phyloP scores from a whole-genome alignment of 371 early-diverging fungal genomes.

The Fennellomyces sp. region DNA sequence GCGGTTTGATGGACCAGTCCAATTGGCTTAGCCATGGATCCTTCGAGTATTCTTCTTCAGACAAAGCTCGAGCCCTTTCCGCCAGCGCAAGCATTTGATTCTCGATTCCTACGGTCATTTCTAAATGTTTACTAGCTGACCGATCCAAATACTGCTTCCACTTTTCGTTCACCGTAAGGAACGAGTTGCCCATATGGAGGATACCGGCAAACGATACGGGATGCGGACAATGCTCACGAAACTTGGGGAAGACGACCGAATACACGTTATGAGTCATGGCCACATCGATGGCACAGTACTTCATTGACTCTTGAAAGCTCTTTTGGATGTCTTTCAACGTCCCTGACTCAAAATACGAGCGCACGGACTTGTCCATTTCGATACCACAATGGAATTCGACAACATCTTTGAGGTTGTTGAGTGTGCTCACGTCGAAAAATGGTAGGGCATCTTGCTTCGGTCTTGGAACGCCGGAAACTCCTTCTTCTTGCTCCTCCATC shows the following conservation, averaged over 20 bases:
- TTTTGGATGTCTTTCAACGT: constrained; percentile 52
- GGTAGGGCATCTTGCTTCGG: constrained; percentile 12
- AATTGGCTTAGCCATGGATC: constrained; percentile 91
- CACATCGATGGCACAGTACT: constrained; percentile 94
- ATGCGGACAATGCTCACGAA: constrained; percentile 84
- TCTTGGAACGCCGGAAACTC: neutral
- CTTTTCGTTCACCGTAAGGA: constrained; percentile 77
- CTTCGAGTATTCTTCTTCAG: constrained; percentile 33
- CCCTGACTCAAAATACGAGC: constrained; percentile 73
- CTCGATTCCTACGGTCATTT: constrained; percentile 61
- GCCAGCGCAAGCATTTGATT: constrained; percentile 67
- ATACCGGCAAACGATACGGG: constrained; percentile 94
- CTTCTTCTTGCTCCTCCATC: constrained; percentile 24
- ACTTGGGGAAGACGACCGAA: constrained; percentile 70
- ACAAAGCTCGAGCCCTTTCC: constrained; percentile 60
- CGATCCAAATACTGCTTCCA: constrained; percentile 75
- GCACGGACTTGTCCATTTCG: constrained; percentile 73
- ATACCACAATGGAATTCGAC: constrained; percentile 78
- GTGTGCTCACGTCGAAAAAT: constrained; percentile 74
- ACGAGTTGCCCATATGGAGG: constrained; percentile 85
- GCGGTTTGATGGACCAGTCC: constrained; percentile 76
- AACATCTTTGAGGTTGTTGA: constrained; percentile 81
- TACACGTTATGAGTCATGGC: constrained; percentile 77
- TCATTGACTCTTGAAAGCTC: constrained; percentile 70
- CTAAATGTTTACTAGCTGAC: constrained; percentile 60